These are phyloP conservation scores for Herpotrichia juniperi DNA, from an alignment of 2,329 filamentous ascomycete genomes.

Conservation along the genomic window DNA sequence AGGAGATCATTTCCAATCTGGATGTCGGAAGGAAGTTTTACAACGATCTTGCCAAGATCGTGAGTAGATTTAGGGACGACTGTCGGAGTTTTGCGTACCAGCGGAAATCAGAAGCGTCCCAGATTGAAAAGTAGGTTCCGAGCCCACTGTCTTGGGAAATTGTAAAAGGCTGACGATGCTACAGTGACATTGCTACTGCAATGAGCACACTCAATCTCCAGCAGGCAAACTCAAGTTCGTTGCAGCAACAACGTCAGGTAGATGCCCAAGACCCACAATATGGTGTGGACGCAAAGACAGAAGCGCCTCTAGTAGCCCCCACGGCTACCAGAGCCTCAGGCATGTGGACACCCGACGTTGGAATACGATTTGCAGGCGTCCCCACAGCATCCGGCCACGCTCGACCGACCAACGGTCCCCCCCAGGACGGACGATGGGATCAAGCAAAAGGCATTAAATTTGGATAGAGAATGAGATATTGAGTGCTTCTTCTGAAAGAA, in stretches of 20 bases:
- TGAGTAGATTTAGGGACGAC: slow-evolving; percentile 83
- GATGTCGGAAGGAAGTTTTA: slow-evolving; percentile 95
- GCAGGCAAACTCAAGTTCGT: slow-evolving; percentile 46
- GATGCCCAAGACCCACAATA: slow-evolving; percentile 66
- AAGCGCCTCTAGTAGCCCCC: slow-evolving; percentile 61
- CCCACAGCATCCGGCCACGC: slow-evolving; percentile 36
- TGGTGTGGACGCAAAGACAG: slow-evolving; percentile 52
- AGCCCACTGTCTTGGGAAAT: not conserved
- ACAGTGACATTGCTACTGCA: slow-evolving; percentile 63
- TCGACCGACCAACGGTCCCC: slow-evolving; percentile 39
- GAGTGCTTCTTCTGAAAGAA: not conserved
- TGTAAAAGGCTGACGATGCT: slow-evolving; percentile 14
- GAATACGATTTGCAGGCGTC: slow-evolving; percentile 73
- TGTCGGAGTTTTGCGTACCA: slow-evolving; percentile 79
- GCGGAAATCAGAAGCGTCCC: slow-evolving; percentile 78
- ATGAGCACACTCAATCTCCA: slow-evolving; percentile 64
- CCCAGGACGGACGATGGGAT: slow-evolving; percentile 48
- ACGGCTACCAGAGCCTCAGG: slow-evolving; percentile 54
- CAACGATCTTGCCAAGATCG: slow-evolving; percentile 90
- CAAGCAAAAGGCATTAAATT: slow-evolving; percentile 47
- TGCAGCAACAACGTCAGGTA: slow-evolving; percentile 53
- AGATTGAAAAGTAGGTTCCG: slow-evolving; percentile 71
- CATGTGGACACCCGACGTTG: slow-evolving; percentile 82
- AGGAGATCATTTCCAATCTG: slow-evolving; percentile 90
- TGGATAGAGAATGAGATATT: slow-evolving; percentile 25